A percentile compares a stretch with the other conserved stretches of the same genome.
phyloP scores from a whole-genome alignment of 805 yeast genomes.

The Barnettozyma salicaria region DNA sequence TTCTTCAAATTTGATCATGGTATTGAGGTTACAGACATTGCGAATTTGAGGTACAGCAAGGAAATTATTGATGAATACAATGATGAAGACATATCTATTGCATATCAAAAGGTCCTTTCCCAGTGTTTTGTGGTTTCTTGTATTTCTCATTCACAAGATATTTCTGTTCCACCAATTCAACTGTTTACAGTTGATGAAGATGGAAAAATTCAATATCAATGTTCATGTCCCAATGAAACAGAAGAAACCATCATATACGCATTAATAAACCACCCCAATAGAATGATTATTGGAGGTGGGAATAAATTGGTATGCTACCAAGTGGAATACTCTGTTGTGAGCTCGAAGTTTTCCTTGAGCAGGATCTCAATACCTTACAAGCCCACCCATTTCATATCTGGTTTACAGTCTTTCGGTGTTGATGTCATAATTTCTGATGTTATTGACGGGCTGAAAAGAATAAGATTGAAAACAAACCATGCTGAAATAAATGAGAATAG shows the following conservation, averaged over 20 bases:
- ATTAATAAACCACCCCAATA: slow-evolving; percentile 25
- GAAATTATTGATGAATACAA: slow-evolving; percentile 20
- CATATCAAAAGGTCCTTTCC: slow-evolving; percentile 29
- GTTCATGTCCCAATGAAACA: slow-evolving; percentile 16
- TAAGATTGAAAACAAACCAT: slow-evolving; percentile 13
- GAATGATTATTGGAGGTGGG: slow-evolving; percentile 30
- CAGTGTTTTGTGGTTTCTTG: slow-evolving; percentile 34
- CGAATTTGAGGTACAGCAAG: slow-evolving; percentile 19
- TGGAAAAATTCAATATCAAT: slow-evolving; percentile 27
- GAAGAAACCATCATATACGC: slow-evolving; percentile 19
- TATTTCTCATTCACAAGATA: slow-evolving; percentile 30
- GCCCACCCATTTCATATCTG: slow-evolving; percentile 12
- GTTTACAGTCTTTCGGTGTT: slow-evolving; percentile 17
- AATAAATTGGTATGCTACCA: slow-evolving; percentile 26
- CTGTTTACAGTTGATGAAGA: slow-evolving; percentile 32
- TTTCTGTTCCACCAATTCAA: slow-evolving; percentile 25
- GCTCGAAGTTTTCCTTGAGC: slow-evolving; percentile 28
- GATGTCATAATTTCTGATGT: slow-evolving; percentile 22
- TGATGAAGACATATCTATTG: slow-evolving; percentile 24
- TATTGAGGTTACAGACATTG: slow-evolving; percentile 23
- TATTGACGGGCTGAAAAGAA: slow-evolving; percentile 9
- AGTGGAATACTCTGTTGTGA: slow-evolving; percentile 30
- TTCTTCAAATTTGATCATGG: slow-evolving; percentile 17
- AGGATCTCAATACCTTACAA: slow-evolving; percentile 21
- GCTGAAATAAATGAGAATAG: slow-evolving; percentile 12